Evolutionary conservation across 805 yeast species (phyloP), one percentile per base, ranked within the genome.

Genomic region (Myxozyma monticola): DNA sequence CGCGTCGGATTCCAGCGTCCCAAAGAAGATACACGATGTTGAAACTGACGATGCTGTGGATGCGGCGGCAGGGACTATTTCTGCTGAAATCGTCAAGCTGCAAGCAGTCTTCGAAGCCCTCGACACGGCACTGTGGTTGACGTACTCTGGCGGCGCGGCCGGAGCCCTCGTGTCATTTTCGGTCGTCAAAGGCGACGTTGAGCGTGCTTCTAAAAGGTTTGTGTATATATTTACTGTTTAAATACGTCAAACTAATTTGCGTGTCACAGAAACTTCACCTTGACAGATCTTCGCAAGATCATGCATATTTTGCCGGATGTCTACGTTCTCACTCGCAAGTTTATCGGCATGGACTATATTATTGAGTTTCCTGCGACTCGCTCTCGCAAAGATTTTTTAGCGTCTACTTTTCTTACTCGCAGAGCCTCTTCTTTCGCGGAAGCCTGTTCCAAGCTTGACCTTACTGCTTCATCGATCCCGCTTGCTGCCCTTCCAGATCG

Each of bases 171-270:
- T 31, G 20, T 41, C 45, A 17, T 41, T 41, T 41, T 22, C 33
- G 17, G 31, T 21, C 14, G 17, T 41, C 3, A 21, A 24, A 10
- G 22, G 7, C 21, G 45, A 41, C 15, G 45, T 41, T 6, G 45
- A 41, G 22, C 34, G 45, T 9, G 21, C 37, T 24, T 41, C 28
- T 41, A 37, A 18, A n/a, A 25, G 37, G 45, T 41, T 24, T 17
- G 37, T 30, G 14, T 30, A n/a, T n/a, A n/a, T n/a, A n/a, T n/a
- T n/a, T n/a, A n/a, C n/a, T n/a, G n/a, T n/a, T n/a, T n/a, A n/a
- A n/a, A n/a, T n/a, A n/a, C n/a, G 14, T 8, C 26, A 26, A 36
- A 20, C 7, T 31, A 30, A 20, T 20, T 14, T 20, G 12, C 5
- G 8, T 1, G 10, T 1, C 20, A 5, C 33, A 41, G 45, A 31